phyloP scores from a whole-genome alignment of 352 stramenopile genomes.

The Phytopythium montanum region DNA sequence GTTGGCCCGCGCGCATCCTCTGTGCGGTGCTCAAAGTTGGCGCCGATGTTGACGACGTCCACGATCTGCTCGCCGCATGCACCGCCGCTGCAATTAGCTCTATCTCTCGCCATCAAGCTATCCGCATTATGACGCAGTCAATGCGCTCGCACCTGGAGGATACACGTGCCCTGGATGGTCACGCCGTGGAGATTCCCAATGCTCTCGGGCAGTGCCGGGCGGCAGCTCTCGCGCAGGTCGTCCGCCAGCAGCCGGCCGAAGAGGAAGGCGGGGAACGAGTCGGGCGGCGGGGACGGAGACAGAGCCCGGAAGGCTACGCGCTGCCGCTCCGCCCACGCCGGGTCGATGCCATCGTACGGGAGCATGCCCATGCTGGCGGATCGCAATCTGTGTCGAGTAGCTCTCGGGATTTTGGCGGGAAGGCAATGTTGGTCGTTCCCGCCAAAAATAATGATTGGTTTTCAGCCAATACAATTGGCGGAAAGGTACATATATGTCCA shows the following conservation, averaged over 20 bases:
- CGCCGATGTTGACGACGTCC: slow-evolving; percentile 75
- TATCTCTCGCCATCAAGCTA: neutral
- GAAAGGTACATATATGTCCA: neutral
- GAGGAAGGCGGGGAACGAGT: slow-evolving; percentile 42
- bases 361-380: slow-evolving; percentile 11
- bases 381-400: neutral
- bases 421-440: neutral
- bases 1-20: slow-evolving; percentile 56
- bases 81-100: neutral
- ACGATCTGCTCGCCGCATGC: slow-evolving; percentile 41
- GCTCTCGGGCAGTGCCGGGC: slow-evolving; percentile 45
- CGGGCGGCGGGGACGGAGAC: slow-evolving; percentile 12
- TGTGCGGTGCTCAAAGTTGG: slow-evolving; percentile 67
- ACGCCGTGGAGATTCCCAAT: slow-evolving; percentile 43
- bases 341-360: slow-evolving; percentile 55
- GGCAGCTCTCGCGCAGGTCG: slow-evolving; percentile 67
- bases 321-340: slow-evolving; percentile 51
- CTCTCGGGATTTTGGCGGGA: neutral
- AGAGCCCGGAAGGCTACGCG: slow-evolving; percentile 30
- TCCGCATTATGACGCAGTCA: neutral
- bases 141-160: slow-evolving; percentile 48
- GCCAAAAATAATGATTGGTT: neutral
- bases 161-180: slow-evolving; percentile 61
- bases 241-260: slow-evolving; percentile 58
- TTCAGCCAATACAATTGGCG: neutral